These are phyloP conservation scores for Pharnaceum exiguum DNA, from an alignment of 148 eudicot species.

Conservation along the genomic window DNA sequence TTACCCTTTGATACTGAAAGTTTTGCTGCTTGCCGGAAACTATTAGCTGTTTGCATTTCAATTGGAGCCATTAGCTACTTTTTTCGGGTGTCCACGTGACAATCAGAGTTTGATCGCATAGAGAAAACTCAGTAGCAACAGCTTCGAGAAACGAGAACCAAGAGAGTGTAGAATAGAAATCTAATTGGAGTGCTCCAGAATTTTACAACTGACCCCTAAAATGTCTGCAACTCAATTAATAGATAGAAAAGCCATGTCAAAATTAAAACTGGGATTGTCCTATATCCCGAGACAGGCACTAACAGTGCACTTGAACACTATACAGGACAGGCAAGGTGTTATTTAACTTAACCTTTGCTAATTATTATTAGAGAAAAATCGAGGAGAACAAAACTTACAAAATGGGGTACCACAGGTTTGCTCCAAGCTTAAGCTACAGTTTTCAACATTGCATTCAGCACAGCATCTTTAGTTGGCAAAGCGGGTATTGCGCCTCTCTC, in stretches of 20 bases:
- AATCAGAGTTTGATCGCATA: too few relatives aligned
- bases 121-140: too few relatives aligned
- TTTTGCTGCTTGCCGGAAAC: too few relatives aligned
- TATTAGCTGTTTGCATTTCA: too few relatives aligned
- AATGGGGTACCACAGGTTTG: too few relatives aligned
- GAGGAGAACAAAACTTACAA: constrained; percentile 5
- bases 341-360: constrained; percentile 10
- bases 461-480: constrained; percentile 72
- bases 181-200: too few relatives aligned
- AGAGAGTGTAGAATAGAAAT: too few relatives aligned
- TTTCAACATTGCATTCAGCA: constrained; percentile 51
- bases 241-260: background rate
- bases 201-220: background rate
- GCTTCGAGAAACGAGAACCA: too few relatives aligned
- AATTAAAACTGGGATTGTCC: constrained; percentile 7
- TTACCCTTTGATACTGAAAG: too few relatives aligned
- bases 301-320: background rate
- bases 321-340: constrained; percentile 10
- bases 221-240: background rate
- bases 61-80: too few relatives aligned
- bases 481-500: constrained; percentile 99
- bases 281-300: background rate
- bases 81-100: too few relatives aligned
- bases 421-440: constrained; percentile 39
- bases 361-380: constrained; percentile 9